Percentiles rank a stretch among this genome's conserved stretches.
phyloP scores from a whole-genome alignment of 352 stramenopile species.

The Phytophthora quininea region DNA sequence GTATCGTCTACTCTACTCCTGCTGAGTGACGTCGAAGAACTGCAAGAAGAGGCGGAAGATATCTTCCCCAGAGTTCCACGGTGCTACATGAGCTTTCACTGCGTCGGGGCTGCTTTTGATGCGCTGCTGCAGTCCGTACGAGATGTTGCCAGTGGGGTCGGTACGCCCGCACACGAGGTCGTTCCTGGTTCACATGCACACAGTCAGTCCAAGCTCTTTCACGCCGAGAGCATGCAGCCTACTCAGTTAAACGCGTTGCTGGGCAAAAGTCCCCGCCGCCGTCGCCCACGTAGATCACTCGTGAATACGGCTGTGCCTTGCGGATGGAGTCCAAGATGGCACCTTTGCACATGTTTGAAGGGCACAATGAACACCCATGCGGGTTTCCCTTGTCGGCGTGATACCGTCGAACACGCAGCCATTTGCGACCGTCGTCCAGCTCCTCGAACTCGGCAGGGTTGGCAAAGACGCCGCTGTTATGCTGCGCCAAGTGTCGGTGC shows the following conservation, averaged over 20 bases:
- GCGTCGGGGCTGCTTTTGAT: constrained; percentile 23
- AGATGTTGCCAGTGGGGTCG: constrained; percentile 29
- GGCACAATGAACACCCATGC: constrained; percentile 63
- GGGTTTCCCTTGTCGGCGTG: constrained; percentile 47
- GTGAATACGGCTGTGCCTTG: constrained; percentile 31
- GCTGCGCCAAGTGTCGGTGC: constrained; percentile 30
- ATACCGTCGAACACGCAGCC: constrained; percentile 59
- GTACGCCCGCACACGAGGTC: constrained; percentile 60
- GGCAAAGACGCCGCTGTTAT: constrained; percentile 55
- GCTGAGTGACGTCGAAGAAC: constrained; percentile 9
- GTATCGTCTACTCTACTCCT: not conserved
- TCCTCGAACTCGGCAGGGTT: constrained; percentile 51
- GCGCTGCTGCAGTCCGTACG: constrained; percentile 49
- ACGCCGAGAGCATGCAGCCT: not conserved
- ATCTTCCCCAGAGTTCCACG: constrained; percentile 54
- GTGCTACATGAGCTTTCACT: constrained; percentile 40
- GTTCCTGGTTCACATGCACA: constrained; percentile 11
- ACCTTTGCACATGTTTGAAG: constrained; percentile 84
- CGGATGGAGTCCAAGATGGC: constrained; percentile 67
- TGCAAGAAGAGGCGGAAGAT: constrained; percentile 46
- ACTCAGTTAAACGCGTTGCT: constrained; percentile 53
- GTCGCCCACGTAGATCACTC: constrained; percentile 77
- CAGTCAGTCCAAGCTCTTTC: not conserved
- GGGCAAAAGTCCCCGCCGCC: constrained; percentile 74
- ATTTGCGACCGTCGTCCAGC: constrained; percentile 14